A percentile compares a stretch with the other conserved stretches of the same genome.
These are phyloP conservation scores for Lachnellula occidentalis DNA, from an alignment of 2,329 filamentous ascomycete genomes.

Conservation along the genomic window DNA sequence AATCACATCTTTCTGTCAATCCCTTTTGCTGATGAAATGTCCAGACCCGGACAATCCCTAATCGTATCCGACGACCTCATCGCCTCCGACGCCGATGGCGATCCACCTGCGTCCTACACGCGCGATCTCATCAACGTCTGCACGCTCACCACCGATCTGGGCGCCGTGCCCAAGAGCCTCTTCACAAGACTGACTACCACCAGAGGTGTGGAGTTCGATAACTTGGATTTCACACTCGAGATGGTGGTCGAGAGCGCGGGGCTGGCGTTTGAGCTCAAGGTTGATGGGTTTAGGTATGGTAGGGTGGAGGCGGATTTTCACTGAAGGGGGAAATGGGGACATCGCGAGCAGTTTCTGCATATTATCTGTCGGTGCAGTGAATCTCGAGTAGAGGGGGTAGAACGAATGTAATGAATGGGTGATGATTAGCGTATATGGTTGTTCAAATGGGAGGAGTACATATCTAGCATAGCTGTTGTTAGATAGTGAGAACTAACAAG, in stretches of 20 bases:
- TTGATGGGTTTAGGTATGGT: conserved; percentile 72
- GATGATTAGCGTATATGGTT: too few relatives aligned
- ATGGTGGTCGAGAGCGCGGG: conserved; percentile 78
- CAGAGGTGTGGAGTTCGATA: conserved; percentile 74
- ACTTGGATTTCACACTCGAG: conserved; percentile 75
- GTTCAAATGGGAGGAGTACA: too few relatives aligned
- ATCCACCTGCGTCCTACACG: conserved; percentile 53
- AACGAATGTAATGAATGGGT: too few relatives aligned
- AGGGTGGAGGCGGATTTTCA: conserved; percentile 75
- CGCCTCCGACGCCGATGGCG: conserved; percentile 60
- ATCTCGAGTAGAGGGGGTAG: background rate
- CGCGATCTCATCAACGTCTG: conserved; percentile 66
- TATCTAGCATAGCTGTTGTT: too few relatives aligned
- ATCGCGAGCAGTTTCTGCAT: background rate
- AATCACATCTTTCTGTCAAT: background rate
- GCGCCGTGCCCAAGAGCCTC: conserved; percentile 65
- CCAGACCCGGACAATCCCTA: conserved; percentile 66
- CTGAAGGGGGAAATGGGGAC: conserved; percentile 33
- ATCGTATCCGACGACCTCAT: conserved; percentile 74
- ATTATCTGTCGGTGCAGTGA: background rate
- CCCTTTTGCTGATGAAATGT: conserved; percentile 1
- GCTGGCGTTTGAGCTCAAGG: conserved; percentile 70
- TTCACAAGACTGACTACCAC: conserved; percentile 76
- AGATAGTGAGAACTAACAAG: too few relatives aligned
- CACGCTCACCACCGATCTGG: conserved; percentile 74